Percentiles rank a stretch among this genome's conserved stretches.
These are phyloP conservation scores for Kwoniella shivajii DNA, from an alignment of 1,284 basidiomycete genomes.

Conservation along the genomic window DNA sequence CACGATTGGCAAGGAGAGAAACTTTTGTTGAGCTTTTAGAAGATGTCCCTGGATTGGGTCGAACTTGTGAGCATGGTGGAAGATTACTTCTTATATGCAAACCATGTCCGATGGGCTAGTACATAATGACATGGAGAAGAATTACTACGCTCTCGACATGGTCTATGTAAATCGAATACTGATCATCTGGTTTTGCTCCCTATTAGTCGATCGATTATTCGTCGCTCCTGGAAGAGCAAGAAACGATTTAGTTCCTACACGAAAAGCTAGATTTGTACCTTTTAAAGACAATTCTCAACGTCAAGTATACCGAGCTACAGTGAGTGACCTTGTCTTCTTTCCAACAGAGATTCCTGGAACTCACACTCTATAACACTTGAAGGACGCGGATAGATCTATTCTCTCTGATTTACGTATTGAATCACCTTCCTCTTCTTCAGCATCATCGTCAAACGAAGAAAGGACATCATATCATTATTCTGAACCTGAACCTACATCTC, in stretches of 20 bases:
- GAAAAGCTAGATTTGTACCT: constrained; percentile 34
- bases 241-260: constrained; percentile 37
- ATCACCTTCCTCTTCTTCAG: constrained; percentile 1
- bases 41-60: constrained; percentile 39
- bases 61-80: constrained; percentile 16
- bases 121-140: background rate
- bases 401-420: background rate
- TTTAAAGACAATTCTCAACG: constrained; percentile 19
- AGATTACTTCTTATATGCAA: background rate
- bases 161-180: background rate
- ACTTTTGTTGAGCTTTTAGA: constrained; percentile 42
- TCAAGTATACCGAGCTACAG: constrained; percentile 16
- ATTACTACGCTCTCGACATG: background rate
- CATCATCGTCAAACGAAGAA: constrained; percentile 5
- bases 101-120: background rate
- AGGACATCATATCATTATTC: background rate
- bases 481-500: constrained; percentile 15
- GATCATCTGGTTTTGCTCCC: background rate
- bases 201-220: constrained; percentile 38
- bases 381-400: constrained; percentile 15
- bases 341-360: background rate
- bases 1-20: constrained; percentile 12
- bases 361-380: background rate
- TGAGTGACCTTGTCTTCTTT: constrained; percentile 6
- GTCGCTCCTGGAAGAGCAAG: constrained; percentile 42